Evolutionary conservation across 1,284 basidiomycete species (phyloP), one percentile per base, ranked within the genome.

Genomic region (Ceratobasidium theobromae): DNA sequence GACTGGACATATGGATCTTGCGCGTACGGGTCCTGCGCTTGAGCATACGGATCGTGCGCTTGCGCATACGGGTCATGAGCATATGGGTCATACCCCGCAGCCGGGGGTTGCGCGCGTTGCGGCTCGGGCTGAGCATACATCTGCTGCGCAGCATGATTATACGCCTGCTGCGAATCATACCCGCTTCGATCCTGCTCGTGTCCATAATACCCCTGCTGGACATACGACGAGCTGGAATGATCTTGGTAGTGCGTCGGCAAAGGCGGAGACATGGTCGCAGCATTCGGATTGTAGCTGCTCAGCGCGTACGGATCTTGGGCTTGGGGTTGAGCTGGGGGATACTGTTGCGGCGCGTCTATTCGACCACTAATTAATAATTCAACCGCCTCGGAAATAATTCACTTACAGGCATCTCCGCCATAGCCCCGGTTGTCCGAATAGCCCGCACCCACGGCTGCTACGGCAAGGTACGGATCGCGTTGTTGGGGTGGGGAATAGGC

Each of bases 81-180:
- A 28, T 33, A 16, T 16, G 27, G 35, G 21, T 46, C 43, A 18
- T 66, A 53, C 21, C 33, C 46, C 28, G 27, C 25, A 49, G n/a
- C n/a, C n/a, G n/a, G n/a, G n/a, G 40, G 27, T 3, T 33, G 28
- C 11, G 38, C 18, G n/a, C 11, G 32, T 5, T 27, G 58, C 11
- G 45, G 41, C 32, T 46, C 25, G n/a, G 33, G 52, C 14, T 65
- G 60, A 35, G 60, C 49, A 33, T 28, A 21, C 23, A 52, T 28
- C 9, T 43, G 67, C 41, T 68, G 67, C 21, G 46, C 52, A 1
- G 60, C 62, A 33, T 53, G 33, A 43, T 62, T 54, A 23, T 62
- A 65, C 23, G 35, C 35, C 32, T 68, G 60, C 43, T 53, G 51
- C 23, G 32, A 16, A 38, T 48, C 38, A 41, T 51, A 53, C n/a